A percentile compares a stretch with the other conserved stretches of the same genome.
Conservation (phyloP, 805 yeast species). For the Barnettozyma pratensis region DNA sequence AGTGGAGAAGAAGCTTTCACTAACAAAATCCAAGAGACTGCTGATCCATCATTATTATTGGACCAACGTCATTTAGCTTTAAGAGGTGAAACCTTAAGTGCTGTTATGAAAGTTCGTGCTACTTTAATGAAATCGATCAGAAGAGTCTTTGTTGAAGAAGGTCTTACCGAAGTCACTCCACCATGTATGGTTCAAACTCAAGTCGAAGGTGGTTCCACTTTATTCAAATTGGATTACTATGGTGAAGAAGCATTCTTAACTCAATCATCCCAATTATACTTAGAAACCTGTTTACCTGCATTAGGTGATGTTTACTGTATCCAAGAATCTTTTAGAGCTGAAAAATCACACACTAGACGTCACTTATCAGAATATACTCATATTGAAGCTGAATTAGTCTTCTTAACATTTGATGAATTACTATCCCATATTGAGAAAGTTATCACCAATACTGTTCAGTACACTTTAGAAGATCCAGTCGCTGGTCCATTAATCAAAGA, state of each 20-base stretch:
- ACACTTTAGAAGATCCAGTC: constrained; percentile 82
- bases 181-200: constrained; percentile 99
- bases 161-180: constrained; percentile 87
- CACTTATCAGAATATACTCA: constrained; percentile 97
- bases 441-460: constrained; percentile 61
- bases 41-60: constrained; percentile 87
- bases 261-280: constrained; percentile 93
- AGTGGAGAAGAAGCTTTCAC: constrained; percentile 93
- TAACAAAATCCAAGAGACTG: constrained; percentile 88
- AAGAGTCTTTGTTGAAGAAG: constrained; percentile 69
- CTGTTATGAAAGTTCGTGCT: constrained; percentile 94
- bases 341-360: constrained; percentile 97
- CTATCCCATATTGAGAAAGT: constrained; percentile 80
- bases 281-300: constrained; percentile 94
- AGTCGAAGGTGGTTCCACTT: constrained; percentile 98
- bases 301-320: constrained; percentile 96
- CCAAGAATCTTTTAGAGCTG: constrained; percentile 99
- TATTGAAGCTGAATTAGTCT: constrained; percentile 90
- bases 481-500: constrained; percentile 87
- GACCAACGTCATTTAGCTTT: constrained; percentile 95
- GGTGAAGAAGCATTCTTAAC: constrained; percentile 96
- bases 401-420: constrained; percentile 81
- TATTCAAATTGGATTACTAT: constrained; percentile 88
- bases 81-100: constrained; percentile 91
- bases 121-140: constrained; percentile 68